phyloP scores from a whole-genome alignment of 1,284 basidiomycete genomes.

The Ceratobasidium theobromae region DNA sequence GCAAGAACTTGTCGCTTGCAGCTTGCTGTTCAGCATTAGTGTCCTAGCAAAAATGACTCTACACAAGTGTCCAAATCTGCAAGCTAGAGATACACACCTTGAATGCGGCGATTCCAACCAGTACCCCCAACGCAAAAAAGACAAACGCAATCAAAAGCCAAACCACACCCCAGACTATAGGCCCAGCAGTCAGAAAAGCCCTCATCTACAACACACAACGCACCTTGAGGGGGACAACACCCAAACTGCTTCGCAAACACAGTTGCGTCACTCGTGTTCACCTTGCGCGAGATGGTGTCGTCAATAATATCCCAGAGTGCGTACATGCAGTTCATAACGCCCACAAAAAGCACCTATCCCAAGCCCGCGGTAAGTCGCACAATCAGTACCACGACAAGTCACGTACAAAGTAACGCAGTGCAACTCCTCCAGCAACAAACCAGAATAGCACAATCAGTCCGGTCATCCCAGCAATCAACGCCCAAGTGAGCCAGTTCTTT shows the following conservation, averaged over 20 bases:
- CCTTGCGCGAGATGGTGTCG: conserved; percentile 87
- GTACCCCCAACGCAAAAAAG: conserved; percentile 80
- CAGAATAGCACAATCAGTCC: conserved; percentile 77
- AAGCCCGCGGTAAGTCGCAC: conserved; percentile 35
- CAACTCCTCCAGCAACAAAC: conserved; percentile 75
- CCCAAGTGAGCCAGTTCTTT: conserved; percentile 77
- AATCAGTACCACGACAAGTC: conserved; percentile 16
- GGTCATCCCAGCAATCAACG: conserved; percentile 71
- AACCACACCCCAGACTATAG: conserved; percentile 79
- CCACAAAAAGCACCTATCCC: conserved; percentile 81
- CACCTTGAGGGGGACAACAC: conserved; percentile 48
- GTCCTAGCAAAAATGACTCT: conserved; percentile 25
- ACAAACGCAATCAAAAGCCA: conserved; percentile 82
- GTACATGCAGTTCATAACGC: conserved; percentile 93
- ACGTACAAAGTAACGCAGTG: conserved; percentile 70
- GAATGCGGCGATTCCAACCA: conserved; percentile 85
- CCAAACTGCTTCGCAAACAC: conserved; percentile 88
- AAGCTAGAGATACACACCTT: conserved; percentile 54
- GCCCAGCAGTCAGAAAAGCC: conserved; percentile 29
- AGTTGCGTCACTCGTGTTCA: conserved; percentile 89
- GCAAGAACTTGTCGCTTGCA: conserved; percentile 25
- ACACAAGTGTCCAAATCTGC: neutral
- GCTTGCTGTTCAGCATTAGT: conserved; percentile 33
- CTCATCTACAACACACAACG: conserved; percentile 70
- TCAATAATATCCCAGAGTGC: conserved; percentile 84